Evolutionary conservation across 208 protist genomes (phyloP).

Genomic region (Trypanosoma platydactyli): DNA sequence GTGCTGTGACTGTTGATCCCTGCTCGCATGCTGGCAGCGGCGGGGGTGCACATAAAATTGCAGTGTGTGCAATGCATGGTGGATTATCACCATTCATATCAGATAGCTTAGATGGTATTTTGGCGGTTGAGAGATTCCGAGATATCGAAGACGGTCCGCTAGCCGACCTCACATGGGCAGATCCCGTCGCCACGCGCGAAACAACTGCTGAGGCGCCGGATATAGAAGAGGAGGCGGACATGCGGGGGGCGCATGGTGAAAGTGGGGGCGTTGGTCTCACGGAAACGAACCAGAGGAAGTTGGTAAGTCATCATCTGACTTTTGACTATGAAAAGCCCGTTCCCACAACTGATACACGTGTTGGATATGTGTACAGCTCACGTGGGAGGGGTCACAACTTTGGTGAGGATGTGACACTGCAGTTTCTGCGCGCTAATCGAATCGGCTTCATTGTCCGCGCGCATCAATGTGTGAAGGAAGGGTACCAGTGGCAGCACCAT

Average conservation of each 20-base stretch:
- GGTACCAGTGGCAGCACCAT: conserved; percentile 99
- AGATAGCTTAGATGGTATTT: conserved; percentile 95
- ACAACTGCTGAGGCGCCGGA: not conserved
- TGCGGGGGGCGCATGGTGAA: not conserved
- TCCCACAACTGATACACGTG: conserved; percentile 35
- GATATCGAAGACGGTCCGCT: conserved; percentile 95
- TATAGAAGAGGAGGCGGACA: too few species aligned
- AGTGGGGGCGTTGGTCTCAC: not conserved
- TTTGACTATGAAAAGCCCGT: conserved; percentile 17
- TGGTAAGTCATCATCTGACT: not conserved
- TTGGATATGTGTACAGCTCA: conserved; percentile 97
- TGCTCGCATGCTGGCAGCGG: not conserved
- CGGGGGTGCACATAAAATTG: conserved; percentile 83
- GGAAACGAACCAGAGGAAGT: not conserved
- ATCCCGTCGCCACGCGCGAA: conserved; percentile 82
- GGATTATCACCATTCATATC: conserved; percentile 97
- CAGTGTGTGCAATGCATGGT: conserved; percentile 98
- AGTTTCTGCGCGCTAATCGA: conserved; percentile 96
- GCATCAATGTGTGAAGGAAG: conserved; percentile 97
- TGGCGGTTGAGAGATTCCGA: conserved; percentile 91
- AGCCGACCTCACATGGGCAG: conserved; percentile 99
- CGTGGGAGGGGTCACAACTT: conserved; percentile 99
- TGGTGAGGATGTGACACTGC: conserved; percentile 95
- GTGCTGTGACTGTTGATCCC: conserved; percentile 94
- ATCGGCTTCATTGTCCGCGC: conserved; percentile 98